These are phyloP conservation scores for Fraxinus latifolia DNA, from an alignment of 305 asterid genomes.

Conservation along the genomic window DNA sequence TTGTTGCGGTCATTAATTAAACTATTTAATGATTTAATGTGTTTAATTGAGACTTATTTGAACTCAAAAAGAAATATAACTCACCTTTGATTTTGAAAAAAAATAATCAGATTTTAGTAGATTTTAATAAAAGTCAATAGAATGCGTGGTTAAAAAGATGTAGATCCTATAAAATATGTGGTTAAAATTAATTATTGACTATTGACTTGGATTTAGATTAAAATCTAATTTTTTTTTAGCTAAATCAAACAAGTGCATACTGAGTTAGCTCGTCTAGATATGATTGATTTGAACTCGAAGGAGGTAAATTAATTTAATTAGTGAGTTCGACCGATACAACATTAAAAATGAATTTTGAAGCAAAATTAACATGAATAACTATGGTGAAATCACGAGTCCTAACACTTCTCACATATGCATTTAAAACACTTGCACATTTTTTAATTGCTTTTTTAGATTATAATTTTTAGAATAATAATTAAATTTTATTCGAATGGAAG, in stretches of 20 bases:
- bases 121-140: too few species aligned
- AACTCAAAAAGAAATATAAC: not conserved
- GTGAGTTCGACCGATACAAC: not conserved
- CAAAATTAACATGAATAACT: too few species aligned
- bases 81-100: too few species aligned
- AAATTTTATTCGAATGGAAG: not conserved
- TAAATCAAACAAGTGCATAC: not conserved
- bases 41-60: not conserved
- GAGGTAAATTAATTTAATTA: too few species aligned
- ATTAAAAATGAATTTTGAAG: not conserved
- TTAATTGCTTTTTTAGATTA: not conserved
- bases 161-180: too few species aligned
- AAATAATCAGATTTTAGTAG: too few species aligned
- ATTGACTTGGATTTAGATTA: too few species aligned
- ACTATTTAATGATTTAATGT: not conserved
- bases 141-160: not conserved
- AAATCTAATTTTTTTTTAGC: not conserved
- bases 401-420: not conserved
- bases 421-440: not conserved
- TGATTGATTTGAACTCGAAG: not conserved
- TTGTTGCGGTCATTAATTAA: not conserved
- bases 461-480: not conserved
- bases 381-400: not conserved
- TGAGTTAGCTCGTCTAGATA: not conserved
- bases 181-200: too few species aligned